These are phyloP conservation scores for Chamaecrista fasciculata DNA, from an alignment of 306 rosid genomes.

Conservation along the genomic window DNA sequence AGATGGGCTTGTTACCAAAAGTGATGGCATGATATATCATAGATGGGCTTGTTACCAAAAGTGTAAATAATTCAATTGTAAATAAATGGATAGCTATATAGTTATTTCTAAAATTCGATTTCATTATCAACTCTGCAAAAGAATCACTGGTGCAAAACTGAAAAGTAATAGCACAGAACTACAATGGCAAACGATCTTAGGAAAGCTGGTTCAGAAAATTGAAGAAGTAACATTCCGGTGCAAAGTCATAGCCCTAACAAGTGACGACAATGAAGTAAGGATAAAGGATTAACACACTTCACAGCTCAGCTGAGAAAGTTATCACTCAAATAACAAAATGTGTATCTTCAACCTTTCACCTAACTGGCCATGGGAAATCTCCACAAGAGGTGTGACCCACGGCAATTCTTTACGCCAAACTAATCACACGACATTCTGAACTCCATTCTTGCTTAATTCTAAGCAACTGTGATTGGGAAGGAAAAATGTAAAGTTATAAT, in stretches of 20 bases:
- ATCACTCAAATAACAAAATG: not conserved
- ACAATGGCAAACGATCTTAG: not conserved
- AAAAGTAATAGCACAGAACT: not conserved
- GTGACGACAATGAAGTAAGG: too few relatives aligned
- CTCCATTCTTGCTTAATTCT: not conserved
- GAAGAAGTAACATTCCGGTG: not conserved
- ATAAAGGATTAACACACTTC: not conserved
- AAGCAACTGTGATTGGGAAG: not conserved
- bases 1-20: not conserved
- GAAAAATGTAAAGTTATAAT: not conserved
- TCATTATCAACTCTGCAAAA: not conserved
- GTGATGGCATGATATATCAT: not conserved
- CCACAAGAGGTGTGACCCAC: not conserved
- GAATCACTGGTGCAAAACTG: not conserved
- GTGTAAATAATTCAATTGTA: not conserved
- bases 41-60: not conserved
- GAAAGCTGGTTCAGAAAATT: not conserved
- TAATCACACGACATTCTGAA: not conserved
- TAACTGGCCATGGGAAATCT: not conserved
- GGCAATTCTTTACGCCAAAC: not conserved
- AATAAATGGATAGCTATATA: not conserved
- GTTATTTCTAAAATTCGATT: not conserved
- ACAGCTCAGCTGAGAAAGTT: not conserved
- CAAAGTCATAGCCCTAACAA: not conserved
- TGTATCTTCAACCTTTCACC: not conserved